Evolutionary conservation across 768 basidiomycete genomes (phyloP).

Genomic region (Leccinum truebloodii): DNA sequence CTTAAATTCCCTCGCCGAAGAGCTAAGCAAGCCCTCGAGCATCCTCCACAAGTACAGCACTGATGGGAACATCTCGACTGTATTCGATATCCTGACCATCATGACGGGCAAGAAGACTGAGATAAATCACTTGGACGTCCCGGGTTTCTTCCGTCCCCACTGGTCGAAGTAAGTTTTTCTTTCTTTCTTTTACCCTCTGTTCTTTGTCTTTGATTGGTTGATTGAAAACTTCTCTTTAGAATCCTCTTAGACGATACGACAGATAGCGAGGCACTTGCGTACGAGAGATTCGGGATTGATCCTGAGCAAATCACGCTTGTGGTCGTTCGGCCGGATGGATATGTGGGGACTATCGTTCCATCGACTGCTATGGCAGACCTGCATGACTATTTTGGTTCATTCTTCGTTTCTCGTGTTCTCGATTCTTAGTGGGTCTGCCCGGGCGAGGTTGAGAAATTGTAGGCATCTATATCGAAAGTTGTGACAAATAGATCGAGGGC

Average conservation of each 20-base stretch:
- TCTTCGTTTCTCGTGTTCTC: conserved; percentile 25
- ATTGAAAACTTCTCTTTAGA: conserved; percentile 20
- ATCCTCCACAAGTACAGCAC: conserved; percentile 32
- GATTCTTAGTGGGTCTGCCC: neutral
- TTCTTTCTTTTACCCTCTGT: neutral
- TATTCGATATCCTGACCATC: conserved; percentile 36
- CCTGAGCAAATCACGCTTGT: conserved; percentile 33
- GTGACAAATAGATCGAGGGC: no score
- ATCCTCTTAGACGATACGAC: conserved; percentile 39
- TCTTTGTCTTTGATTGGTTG: neutral
- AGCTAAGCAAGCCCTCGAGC: conserved; percentile 26
- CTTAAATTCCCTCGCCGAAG: conserved; percentile 28
- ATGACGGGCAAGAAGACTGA: conserved; percentile 32
- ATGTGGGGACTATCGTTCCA: conserved; percentile 37
- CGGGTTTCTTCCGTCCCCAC: conserved; percentile 37
- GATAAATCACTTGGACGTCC: conserved; percentile 37
- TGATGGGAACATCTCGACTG: conserved; percentile 19
- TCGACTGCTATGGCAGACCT: conserved; percentile 35
- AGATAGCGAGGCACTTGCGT: conserved; percentile 30
- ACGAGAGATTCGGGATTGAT: conserved; percentile 37
- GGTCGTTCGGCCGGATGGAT: conserved; percentile 43
- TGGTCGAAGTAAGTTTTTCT: conserved; percentile 43
- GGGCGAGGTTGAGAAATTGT: neutral
- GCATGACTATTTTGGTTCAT: conserved; percentile 43
- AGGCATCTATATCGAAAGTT: no score